These are phyloP conservation scores for Yamadazyma sp. DNA, from an alignment of 805 yeast species.

Conservation along the genomic window DNA sequence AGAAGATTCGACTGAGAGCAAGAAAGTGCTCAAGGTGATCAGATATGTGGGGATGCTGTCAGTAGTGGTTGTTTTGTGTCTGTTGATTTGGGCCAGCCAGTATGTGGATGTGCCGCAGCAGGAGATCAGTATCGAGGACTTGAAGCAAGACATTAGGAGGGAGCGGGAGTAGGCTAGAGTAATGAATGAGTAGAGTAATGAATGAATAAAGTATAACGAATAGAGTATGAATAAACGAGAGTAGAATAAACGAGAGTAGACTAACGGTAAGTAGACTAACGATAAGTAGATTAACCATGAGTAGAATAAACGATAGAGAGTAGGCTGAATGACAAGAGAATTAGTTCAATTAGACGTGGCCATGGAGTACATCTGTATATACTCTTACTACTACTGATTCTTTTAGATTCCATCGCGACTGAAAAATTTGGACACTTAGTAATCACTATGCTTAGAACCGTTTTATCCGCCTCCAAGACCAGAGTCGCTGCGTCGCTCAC, in stretches of 20 bases:
- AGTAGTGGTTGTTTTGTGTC: slow-evolving; percentile 25
- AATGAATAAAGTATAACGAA: too few species aligned
- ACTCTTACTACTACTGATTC: too few species aligned
- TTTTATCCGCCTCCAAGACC: slow-evolving; percentile 3
- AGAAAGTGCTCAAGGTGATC: slow-evolving; percentile 24
- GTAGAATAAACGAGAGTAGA: too few species aligned
- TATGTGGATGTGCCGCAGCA: slow-evolving; percentile 12
- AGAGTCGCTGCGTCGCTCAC: neutral
- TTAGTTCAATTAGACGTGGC: too few species aligned
- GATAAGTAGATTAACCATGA: too few species aligned
- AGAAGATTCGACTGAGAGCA: slow-evolving; percentile 32
- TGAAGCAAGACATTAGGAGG: slow-evolving; percentile 26
- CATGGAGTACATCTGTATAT: too few species aligned
- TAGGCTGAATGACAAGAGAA: too few species aligned
- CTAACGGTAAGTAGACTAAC: too few species aligned
- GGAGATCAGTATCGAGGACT: slow-evolving; percentile 16
- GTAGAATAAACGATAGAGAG: too few species aligned
- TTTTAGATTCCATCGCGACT: too few species aligned
- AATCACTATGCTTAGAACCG: slow-evolving; percentile 9
- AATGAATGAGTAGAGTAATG: too few species aligned
- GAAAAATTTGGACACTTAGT: slow-evolving; percentile 5
- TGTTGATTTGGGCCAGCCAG: slow-evolving; percentile 29
- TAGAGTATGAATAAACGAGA: too few species aligned
- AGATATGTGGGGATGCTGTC: slow-evolving; percentile 28
- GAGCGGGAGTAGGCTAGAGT: slow-evolving; percentile 1